Evolutionary conservation across 148 eudicot genomes (phyloP).

Genomic region (Nepenthes mirabilis): DNA sequence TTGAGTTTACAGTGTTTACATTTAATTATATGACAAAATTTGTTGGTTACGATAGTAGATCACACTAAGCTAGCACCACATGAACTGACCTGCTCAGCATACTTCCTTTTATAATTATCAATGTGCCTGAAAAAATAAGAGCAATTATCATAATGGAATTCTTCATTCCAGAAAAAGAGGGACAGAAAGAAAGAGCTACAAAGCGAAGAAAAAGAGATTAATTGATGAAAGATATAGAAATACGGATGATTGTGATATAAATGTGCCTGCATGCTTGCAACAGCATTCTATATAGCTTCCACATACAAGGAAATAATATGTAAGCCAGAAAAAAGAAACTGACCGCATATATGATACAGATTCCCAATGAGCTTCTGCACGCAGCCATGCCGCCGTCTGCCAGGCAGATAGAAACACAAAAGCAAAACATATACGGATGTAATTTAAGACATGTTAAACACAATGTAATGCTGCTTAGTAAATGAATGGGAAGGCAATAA

Average conservation of each 20-base stretch:
- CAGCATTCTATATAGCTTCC: not conserved
- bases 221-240: too few species aligned
- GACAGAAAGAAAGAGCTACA: too few species aligned
- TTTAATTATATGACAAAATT: not conserved
- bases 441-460: not conserved
- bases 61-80: not conserved
- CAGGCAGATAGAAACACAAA: slow-evolving; percentile 9
- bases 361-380: slow-evolving; percentile 89
- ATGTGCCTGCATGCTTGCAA: not conserved
- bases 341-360: slow-evolving; percentile 52
- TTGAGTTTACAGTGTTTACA: not conserved
- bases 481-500: slow-evolving; percentile 9
- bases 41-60: not conserved
- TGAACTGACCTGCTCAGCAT: slow-evolving; percentile 61
- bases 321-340: slow-evolving; percentile 2
- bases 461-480: not conserved
- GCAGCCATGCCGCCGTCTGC: slow-evolving; percentile 84
- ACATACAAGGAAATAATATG: not conserved
- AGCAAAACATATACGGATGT: not conserved
- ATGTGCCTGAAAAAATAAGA: slow-evolving; percentile 41
- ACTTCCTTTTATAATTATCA: slow-evolving; percentile 55
- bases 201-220: too few species aligned
- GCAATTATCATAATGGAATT: slow-evolving; percentile 2
- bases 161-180: too few species aligned
- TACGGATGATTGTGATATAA: too few species aligned